Evolutionary conservation across 1,284 basidiomycete genomes (phyloP).

Genomic region (Malassezia arunalokei): DNA sequence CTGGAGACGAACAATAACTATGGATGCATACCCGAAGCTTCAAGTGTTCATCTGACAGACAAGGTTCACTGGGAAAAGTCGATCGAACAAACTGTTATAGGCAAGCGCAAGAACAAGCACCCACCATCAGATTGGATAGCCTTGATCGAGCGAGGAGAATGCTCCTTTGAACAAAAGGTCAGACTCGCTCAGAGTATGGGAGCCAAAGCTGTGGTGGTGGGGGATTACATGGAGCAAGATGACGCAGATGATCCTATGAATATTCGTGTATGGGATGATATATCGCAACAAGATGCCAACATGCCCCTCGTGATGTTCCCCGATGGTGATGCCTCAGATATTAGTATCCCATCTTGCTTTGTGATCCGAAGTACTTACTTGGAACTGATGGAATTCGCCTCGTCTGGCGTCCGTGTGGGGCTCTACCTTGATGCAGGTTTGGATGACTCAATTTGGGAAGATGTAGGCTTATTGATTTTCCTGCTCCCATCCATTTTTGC

Average conservation of each 20-base stretch:
- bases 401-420: constrained; percentile 24
- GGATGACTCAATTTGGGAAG: constrained; percentile 33
- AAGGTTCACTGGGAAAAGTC: not conserved
- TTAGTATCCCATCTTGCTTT: constrained; percentile 41
- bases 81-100: not conserved
- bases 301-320: constrained; percentile 43
- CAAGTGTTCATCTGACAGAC: not conserved
- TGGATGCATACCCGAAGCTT: not conserved
- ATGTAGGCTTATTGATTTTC: constrained; percentile 38
- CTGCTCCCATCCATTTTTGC: constrained; percentile 42
- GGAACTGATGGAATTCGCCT: constrained; percentile 29
- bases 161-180: constrained; percentile 39
- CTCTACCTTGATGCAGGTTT: constrained; percentile 34
- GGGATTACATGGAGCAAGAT: constrained; percentile 20
- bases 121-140: constrained; percentile 43
- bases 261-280: constrained; percentile 20
- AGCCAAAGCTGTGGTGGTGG: constrained; percentile 41
- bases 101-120: not conserved
- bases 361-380: constrained; percentile 40
- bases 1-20: not conserved
- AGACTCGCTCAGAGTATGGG: constrained; percentile 38
- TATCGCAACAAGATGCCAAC: constrained; percentile 24
- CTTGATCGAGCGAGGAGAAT: constrained; percentile 36
- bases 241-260: not conserved
- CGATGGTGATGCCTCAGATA: constrained; percentile 34